Percentiles rank a stretch among this genome's conserved stretches.
Evolutionary conservation across 148 eudicot genomes (phyloP).

Genomic region (Linanthus parryae): DNA sequence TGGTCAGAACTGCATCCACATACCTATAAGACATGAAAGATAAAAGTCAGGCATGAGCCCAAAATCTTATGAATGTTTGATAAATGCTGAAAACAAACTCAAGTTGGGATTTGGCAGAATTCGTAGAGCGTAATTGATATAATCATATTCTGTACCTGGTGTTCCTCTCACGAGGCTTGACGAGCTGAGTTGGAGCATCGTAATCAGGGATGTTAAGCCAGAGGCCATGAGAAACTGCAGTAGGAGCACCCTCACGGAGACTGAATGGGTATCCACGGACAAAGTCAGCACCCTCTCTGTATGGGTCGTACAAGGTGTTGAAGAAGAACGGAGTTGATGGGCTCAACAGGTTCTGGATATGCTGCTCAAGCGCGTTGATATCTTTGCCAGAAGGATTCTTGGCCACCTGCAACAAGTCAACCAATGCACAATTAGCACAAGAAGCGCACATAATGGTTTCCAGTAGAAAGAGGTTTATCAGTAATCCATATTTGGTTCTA

Average conservation of each 20-base stretch:
- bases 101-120: too few species aligned
- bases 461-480: too few species aligned
- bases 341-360: conserved; percentile 9
- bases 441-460: too few species aligned
- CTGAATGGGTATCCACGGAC: conserved; percentile 15
- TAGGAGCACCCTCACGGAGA: conserved; percentile 12
- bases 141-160: neutral
- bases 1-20: conserved; percentile 11
- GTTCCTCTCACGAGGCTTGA: conserved; percentile 9
- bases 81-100: too few species aligned
- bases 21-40: conserved; percentile 4
- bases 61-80: too few species aligned
- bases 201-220: conserved; percentile 15
- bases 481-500: too few species aligned
- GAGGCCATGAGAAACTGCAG: conserved; percentile 10
- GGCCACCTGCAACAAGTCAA: conserved; percentile 4
- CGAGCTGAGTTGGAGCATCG: conserved; percentile 11
- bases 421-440: too few species aligned
- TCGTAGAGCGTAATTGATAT: too few species aligned
- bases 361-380: conserved; percentile 12
- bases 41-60: too few species aligned
- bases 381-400: conserved; percentile 13
- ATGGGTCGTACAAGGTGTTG: conserved; percentile 10
- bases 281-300: conserved; percentile 11
- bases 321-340: conserved; percentile 10